phyloP scores from a whole-genome alignment of 192 early-diverging fungal genomes.

The Kappamyces sp. region DNA sequence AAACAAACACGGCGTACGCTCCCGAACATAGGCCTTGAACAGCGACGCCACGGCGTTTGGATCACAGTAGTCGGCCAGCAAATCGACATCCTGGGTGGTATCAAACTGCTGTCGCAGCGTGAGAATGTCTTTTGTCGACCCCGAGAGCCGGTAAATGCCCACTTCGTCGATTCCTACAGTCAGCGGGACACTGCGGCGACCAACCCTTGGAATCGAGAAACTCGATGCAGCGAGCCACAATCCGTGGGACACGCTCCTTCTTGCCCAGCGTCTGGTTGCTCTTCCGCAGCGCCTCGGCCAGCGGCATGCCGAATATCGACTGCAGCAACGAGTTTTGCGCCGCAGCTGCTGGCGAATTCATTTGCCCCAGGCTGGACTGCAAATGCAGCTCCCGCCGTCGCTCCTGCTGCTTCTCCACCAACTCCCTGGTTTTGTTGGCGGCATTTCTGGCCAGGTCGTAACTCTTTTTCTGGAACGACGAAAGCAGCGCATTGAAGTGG shows the following conservation, averaged over 20 bases:
- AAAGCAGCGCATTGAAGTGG: too few relatives aligned
- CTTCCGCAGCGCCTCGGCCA: background rate
- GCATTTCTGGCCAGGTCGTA: too few relatives aligned
- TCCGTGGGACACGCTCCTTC: conserved; percentile 7
- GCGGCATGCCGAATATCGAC: conserved; percentile 11
- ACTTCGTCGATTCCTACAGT: conserved; percentile 4
- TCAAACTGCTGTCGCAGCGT: conserved; percentile 4
- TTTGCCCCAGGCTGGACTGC: too few relatives aligned
- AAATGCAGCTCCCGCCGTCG: too few relatives aligned
- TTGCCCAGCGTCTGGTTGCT: conserved; percentile 1
- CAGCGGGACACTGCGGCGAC: background rate
- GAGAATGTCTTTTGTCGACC: background rate
- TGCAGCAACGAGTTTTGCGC: too few relatives aligned
- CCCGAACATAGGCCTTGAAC: conserved; percentile 8
- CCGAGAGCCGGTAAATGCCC: conserved; percentile 16
- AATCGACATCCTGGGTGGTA: background rate
- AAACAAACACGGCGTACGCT: background rate
- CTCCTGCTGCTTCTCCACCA: too few relatives aligned
- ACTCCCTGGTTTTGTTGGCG: too few relatives aligned
- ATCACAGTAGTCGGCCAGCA: conserved; percentile 1
- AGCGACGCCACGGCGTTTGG: conserved; percentile 4
- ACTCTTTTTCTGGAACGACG: too few relatives aligned
- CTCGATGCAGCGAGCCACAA: background rate
- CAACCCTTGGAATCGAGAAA: conserved; percentile 12
- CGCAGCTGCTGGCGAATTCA: too few relatives aligned